Conservation (phyloP, 768 basidiomycete species). For the Suillus clintonianus region DNA sequence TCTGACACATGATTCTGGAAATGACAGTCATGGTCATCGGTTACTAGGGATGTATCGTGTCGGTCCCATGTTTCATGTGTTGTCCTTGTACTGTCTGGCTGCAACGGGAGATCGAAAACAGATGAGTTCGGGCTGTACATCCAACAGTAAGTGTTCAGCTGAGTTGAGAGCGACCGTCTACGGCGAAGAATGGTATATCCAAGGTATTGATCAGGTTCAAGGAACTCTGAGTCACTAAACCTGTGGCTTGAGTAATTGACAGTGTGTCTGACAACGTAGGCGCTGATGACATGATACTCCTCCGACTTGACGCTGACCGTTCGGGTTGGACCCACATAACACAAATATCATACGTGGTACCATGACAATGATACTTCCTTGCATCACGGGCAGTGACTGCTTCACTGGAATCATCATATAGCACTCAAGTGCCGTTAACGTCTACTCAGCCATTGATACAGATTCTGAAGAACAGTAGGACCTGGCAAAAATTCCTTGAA, state of each 20-base stretch:
- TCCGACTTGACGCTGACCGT: too few species aligned
- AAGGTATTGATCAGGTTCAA: background rate
- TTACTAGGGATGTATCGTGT: background rate
- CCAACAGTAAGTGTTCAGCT: constrained; percentile 5
- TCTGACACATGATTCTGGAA: background rate
- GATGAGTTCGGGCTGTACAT: constrained; percentile 66
- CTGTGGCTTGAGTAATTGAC: background rate
- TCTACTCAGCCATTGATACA: too few species aligned
- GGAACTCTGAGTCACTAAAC: background rate
- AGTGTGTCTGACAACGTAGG: background rate
- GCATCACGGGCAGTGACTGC: too few species aligned
- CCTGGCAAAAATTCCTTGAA: background rate
- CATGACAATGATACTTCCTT: too few species aligned
- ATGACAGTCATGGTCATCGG: background rate
- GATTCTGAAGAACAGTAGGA: background rate
- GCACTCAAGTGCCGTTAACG: background rate
- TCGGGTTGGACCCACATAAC: too few species aligned
- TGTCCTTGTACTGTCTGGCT: constrained; percentile 17
- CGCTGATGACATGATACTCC: background rate
- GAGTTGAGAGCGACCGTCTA: background rate
- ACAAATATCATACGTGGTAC: too few species aligned
- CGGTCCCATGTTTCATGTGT: background rate
- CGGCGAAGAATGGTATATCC: background rate
- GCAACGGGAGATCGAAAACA: constrained; percentile 72
- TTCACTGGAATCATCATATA: background rate